Evolutionary conservation across 495 filamentous ascomycete genomes (phyloP).

Genomic region (Hypoxylon trugodes): DNA sequence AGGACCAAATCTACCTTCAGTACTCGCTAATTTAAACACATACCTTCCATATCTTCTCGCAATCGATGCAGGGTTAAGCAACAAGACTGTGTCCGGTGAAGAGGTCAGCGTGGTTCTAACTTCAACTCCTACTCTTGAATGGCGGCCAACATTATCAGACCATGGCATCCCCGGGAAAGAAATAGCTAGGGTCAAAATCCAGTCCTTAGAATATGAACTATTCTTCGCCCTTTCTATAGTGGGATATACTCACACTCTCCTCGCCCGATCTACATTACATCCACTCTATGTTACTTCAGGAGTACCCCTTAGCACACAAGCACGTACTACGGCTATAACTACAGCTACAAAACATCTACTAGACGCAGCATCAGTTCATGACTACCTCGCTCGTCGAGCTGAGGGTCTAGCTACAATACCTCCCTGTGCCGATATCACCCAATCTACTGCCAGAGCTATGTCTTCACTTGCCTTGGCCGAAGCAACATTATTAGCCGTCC

Average conservation of each 20-base stretch:
- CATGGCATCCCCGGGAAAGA: slow-evolving; percentile 64
- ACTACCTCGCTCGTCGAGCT: slow-evolving; percentile 65
- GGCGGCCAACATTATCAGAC: slow-evolving; percentile 81
- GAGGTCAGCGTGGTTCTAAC: slow-evolving; percentile 68
- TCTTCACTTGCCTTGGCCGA: slow-evolving; percentile 80
- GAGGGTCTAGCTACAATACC: slow-evolving; percentile 42
- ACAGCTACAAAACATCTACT: slow-evolving; percentile 81
- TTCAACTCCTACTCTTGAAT: slow-evolving; percentile 69
- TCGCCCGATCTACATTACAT: slow-evolving; percentile 67
- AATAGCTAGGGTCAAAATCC: slow-evolving; percentile 68
- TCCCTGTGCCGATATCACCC: slow-evolving; percentile 68
- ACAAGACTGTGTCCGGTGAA: slow-evolving; percentile 59
- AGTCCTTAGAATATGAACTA: slow-evolving; percentile 83
- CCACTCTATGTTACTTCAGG: slow-evolving; percentile 62
- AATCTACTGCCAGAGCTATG: slow-evolving; percentile 72
- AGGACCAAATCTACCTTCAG: slow-evolving; percentile 67
- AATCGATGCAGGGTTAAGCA: slow-evolving; percentile 72
- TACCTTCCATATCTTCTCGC: slow-evolving; percentile 84
- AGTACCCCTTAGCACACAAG: slow-evolving; percentile 67
- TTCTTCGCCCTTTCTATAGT: slow-evolving; percentile 80
- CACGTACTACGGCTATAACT: slow-evolving; percentile 72
- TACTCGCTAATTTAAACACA: slow-evolving; percentile 71
- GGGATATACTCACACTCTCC: slow-evolving; percentile 73
- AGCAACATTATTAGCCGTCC: slow-evolving; percentile 85
- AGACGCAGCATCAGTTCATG: slow-evolving; percentile 79